A percentile compares a stretch with the other conserved stretches of the same genome.
Conservation (phyloP, 345 rosid genomes). For the Pugionium dolabratum region DNA sequence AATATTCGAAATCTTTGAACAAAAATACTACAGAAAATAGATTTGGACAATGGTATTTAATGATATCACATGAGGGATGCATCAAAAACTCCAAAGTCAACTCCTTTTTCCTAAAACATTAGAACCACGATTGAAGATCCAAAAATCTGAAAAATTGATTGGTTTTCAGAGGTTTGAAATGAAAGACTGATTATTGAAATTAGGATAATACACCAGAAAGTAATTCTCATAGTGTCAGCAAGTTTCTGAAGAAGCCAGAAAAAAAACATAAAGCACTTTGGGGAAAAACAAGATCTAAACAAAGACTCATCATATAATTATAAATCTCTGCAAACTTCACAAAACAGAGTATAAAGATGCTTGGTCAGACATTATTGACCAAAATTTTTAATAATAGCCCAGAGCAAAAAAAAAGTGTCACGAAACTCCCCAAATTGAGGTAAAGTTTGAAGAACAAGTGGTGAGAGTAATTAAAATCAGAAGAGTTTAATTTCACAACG, state of each 20-base stretch:
- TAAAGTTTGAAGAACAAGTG: not conserved
- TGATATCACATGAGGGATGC: constrained; percentile 14
- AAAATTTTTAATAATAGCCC: not conserved
- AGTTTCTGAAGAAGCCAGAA: constrained; percentile 8
- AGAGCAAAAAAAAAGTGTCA: not conserved
- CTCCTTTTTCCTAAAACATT: constrained; percentile 2
- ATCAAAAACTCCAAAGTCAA: constrained; percentile 31
- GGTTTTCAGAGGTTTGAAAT: constrained; percentile 1
- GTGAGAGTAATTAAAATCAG: not conserved
- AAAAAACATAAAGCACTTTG: not conserved
- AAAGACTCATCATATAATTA: constrained; percentile 4
- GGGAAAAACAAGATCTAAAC: not conserved
- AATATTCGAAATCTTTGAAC: not conserved
- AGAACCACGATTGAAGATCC: constrained; percentile 18
- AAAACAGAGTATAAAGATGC: constrained; percentile 4
- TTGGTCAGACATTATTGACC: not conserved
- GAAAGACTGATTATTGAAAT: constrained; percentile 12
- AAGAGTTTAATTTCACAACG: not conserved
- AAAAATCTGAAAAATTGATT: not conserved
- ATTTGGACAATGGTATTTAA: not conserved
- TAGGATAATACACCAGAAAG: constrained; percentile 1
- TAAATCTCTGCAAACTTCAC: constrained; percentile 8
- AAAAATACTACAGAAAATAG: not conserved
- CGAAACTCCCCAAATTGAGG: not conserved
- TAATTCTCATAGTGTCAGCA: constrained; percentile 11